A percentile compares a stretch with the other conserved stretches of the same genome.
Evolutionary conservation across 768 basidiomycete genomes (phyloP).

Genomic region (Russula lepida): DNA sequence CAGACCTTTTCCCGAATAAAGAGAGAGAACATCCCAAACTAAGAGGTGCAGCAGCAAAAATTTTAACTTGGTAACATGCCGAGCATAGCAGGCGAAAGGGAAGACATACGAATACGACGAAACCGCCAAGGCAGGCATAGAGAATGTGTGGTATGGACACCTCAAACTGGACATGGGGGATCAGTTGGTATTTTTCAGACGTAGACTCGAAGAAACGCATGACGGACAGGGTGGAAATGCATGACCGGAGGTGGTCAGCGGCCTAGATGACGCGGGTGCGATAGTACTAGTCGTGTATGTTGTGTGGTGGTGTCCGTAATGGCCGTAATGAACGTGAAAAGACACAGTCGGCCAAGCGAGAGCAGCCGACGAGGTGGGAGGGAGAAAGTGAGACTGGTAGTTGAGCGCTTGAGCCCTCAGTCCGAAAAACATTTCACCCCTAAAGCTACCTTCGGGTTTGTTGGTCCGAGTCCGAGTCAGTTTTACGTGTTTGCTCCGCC

Average conservation of each 20-base stretch:
- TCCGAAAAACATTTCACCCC: neutral
- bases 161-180: constrained; percentile 36
- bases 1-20: constrained; percentile 78
- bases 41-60: neutral
- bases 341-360: neutral
- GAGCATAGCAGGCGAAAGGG: neutral
- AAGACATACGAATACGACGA: constrained; percentile 60
- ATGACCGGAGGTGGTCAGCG: constrained; percentile 25
- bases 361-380: neutral
- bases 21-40: constrained; percentile 95
- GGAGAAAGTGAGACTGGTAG: neutral
- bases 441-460: neutral
- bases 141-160: constrained; percentile 64
- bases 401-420: neutral
- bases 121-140: constrained; percentile 74
- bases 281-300: neutral
- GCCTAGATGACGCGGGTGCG: neutral
- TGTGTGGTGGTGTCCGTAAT: neutral
- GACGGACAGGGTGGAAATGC: constrained; percentile 43
- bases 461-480: neutral
- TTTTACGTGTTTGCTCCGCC: neutral
- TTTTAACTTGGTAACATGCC: neutral
- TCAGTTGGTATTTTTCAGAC: neutral
- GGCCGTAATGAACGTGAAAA: neutral
- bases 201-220: neutral